Conservation (phyloP, 2,329 filamentous ascomycete species). For the Zymoseptoria brevis region DNA sequence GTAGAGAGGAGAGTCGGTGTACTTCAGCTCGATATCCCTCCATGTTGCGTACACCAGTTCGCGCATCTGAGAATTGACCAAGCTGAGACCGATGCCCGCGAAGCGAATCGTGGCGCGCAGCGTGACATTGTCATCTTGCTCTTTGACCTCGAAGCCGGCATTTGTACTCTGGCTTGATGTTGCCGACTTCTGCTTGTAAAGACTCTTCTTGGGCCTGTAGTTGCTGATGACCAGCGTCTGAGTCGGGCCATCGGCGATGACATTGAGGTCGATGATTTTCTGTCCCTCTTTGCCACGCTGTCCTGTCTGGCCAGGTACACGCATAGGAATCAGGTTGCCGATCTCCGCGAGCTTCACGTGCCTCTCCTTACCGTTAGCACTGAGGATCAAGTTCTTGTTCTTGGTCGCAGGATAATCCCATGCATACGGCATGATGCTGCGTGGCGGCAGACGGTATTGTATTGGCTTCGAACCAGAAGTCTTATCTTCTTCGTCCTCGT, state of each 20-base stretch:
- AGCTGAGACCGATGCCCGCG: slow-evolving; percentile 82
- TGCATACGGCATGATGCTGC: slow-evolving; percentile 98
- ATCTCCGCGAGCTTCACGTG: slow-evolving; percentile 95
- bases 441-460: slow-evolving; percentile 79
- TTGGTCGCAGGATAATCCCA: slow-evolving; percentile 99
- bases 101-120: slow-evolving; percentile 85
- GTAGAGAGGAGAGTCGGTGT: slow-evolving; percentile 85
- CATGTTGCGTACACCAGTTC: slow-evolving; percentile 92
- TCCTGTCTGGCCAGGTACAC: slow-evolving; percentile 55
- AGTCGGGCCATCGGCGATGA: slow-evolving; percentile 88
- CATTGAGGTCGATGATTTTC: slow-evolving; percentile 94
- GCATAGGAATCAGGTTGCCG: slow-evolving; percentile 91
- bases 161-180: slow-evolving; percentile 50
- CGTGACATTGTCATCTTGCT: slow-evolving; percentile 76
- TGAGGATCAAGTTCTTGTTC: slow-evolving; percentile 83
- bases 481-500: slow-evolving; percentile 77
- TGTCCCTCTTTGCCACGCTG: slow-evolving; percentile 50
- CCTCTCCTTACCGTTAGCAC: slow-evolving; percentile 68
- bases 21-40: slow-evolving; percentile 81
- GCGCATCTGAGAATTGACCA: slow-evolving; percentile 85
- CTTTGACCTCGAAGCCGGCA: slow-evolving; percentile 86
- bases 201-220: slow-evolving; percentile 83
- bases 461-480: slow-evolving; percentile 85
- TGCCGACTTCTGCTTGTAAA: slow-evolving; percentile 64
- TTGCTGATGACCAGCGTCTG: slow-evolving; percentile 92